Evolutionary conservation across 345 rosid species (phyloP), one percentile per base, ranked within the genome.

Genomic region (Durio zibethinus): DNA sequence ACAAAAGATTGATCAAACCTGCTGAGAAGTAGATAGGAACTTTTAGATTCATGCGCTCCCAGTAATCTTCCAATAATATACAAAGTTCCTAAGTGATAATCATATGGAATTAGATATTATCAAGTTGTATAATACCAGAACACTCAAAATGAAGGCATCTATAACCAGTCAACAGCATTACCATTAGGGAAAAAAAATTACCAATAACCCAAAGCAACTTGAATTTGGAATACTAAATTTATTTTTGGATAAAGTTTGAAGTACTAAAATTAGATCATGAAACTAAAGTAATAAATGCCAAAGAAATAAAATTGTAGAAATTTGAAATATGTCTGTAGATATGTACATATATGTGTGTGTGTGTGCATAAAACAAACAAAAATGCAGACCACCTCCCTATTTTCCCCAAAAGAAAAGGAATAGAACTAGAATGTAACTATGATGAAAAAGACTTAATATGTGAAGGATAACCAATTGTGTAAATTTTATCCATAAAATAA

Each of bases 11-110:
- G 11, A 54, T 54, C 87, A 84, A 76, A 95, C 99, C 99, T 81
- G 98, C 88, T 29, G 98, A 94, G 84, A 96, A 96, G 87, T 90
- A 96, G 62, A 96, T 92, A 6, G 99, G 99, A 89, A 93, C 92
- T 47, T 88, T 88, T 78, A 96, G 84, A 82, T 90, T 93, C 97
- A 93, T 86, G 73, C 97, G 97, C 78, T 93, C 98, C 98, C 99
- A 93, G 86, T 93, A 96, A 80, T 96, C 97, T 78, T 96, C 98
- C 81, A 96, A 87, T 83, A 96, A 81, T 84, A 93, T 89, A 80
- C 98, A 91, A 33, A 93, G 90, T 80, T 96, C 99, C 98, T 95
- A 31, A 31, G 66, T 43, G 65, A 59, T 42, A 42, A 77, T 52
- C 25, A 60, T 54, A 79, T 18, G 54, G 47, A 67, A 67, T 23